Evolutionary conservation across 257 asterid species (phyloP), one percentile per base, ranked within the genome.

Genomic region (Pogostemon cablin): DNA sequence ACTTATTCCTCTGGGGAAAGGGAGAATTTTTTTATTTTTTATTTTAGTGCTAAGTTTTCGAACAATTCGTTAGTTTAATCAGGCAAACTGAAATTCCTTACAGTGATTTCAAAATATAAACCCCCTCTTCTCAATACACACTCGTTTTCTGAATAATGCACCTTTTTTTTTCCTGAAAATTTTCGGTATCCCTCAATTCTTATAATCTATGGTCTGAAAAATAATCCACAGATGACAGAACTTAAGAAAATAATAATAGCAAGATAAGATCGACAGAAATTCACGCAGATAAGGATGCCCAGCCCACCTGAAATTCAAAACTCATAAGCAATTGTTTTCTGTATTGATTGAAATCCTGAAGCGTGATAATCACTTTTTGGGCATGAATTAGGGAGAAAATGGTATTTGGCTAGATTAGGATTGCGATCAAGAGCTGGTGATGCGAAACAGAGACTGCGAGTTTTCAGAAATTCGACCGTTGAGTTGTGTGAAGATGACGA

Each of bases 401-500:
- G 68, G 58, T 38, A 57, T 44, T 44, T 12, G 15, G 3, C 38
- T 5, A 38, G 63, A 20, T 56, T 39, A 37, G 40, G 65, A 50
- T 60, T 49, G 56, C 67, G 61, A 62, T 7, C 62, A 60, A 49
- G 66, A 55, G 49, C 57, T 68, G 12, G 55, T 35, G 64, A 72
- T 62, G 32, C 17, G 68, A 54, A 44, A 65, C 8, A 6, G 55
- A 3, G 10, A 50, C 17, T 2, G 3, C 40, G 47, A 56, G 32
- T 9, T 39, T 56, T 65, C 34, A 35, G 39, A 64, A 68, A 63
- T 6, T 69, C 65, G 82, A 78, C 82, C 79, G 82, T 78, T 78
- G 3, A n/a, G 35, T 59, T 20, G 8, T 63, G 37, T 44, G 52
- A 20, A 46, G 10, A 20, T 63, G 72, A 57, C 43, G 49, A 53